Evolutionary conservation across 2,329 filamentous ascomycete genomes (phyloP).

Genomic region (Venturia pyrina): DNA sequence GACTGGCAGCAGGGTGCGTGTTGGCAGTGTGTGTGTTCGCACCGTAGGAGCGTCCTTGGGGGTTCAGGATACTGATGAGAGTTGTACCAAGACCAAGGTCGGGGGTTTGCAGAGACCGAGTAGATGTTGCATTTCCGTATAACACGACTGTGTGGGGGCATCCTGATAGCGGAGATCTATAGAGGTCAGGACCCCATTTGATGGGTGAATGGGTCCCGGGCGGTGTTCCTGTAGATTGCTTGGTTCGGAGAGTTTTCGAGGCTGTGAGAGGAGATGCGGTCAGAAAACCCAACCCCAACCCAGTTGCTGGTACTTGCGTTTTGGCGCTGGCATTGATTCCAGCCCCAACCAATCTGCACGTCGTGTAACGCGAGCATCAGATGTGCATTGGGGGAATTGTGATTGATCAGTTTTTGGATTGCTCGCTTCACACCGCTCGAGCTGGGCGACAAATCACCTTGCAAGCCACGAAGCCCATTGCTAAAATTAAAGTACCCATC

Average conservation of each 20-base stretch:
- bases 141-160: background rate
- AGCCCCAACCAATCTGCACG: background rate
- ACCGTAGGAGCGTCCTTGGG: background rate
- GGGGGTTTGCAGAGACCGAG: background rate
- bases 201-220: background rate
- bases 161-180: background rate
- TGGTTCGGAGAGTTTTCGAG: slow-evolving; percentile 1
- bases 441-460: background rate
- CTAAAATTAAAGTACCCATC: background rate
- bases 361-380: background rate
- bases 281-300: background rate
- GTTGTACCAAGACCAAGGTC: background rate
- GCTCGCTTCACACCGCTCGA: background rate
- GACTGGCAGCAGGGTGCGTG: background rate
- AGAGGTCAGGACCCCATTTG: background rate
- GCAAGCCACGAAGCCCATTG: background rate
- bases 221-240: background rate
- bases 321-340: background rate
- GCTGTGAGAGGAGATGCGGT: background rate
- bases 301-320: background rate
- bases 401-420: background rate
- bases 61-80: background rate
- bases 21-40: background rate
- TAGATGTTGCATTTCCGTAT: background rate
- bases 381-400: background rate